Evolutionary conservation across 2,329 filamentous ascomycete species (phyloP).

Genomic region (Trichoderma oligosporum): DNA sequence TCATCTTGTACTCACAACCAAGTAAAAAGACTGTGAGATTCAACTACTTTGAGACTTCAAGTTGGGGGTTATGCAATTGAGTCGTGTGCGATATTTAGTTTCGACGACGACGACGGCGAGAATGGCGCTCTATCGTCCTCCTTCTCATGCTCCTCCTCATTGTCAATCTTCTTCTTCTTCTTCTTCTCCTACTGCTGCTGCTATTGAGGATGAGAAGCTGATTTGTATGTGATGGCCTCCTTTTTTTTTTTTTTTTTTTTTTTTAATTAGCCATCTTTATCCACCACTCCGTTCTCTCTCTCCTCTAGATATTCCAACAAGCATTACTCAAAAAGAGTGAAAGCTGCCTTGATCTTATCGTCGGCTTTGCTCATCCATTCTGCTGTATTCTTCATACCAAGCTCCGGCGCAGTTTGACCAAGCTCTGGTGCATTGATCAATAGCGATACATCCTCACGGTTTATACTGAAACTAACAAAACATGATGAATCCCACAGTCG

Average conservation of each 20-base stretch:
- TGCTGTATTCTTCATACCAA: too few species aligned
- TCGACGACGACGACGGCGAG: slow-evolving; percentile 25
- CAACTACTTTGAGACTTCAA: too few species aligned
- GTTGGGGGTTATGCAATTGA: slow-evolving; percentile 26
- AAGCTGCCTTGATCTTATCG: too few species aligned
- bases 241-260: neutral
- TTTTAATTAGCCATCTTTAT: too few species aligned
- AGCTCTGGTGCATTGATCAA: too few species aligned
- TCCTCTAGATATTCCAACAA: neutral
- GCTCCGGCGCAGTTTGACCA: too few species aligned
- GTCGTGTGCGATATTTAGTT: slow-evolving; percentile 21
- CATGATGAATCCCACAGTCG: slow-evolving; percentile 43
- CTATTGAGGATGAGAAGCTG: slow-evolving; percentile 40
- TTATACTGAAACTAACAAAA: neutral
- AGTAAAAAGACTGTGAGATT: too few species aligned
- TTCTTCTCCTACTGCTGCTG: neutral
- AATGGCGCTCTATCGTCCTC: slow-evolving; percentile 42
- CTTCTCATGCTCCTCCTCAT: slow-evolving; percentile 36
- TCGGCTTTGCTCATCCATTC: too few species aligned
- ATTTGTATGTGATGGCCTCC: slow-evolving; percentile 40
- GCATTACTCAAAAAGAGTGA: too few species aligned
- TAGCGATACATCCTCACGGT: neutral
- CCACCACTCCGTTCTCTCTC: neutral
- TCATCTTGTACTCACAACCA: too few species aligned
- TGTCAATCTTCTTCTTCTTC: neutral